Conservation (phyloP, 2,329 filamentous ascomycete genomes). For the Neoascochyta sp. region DNA sequence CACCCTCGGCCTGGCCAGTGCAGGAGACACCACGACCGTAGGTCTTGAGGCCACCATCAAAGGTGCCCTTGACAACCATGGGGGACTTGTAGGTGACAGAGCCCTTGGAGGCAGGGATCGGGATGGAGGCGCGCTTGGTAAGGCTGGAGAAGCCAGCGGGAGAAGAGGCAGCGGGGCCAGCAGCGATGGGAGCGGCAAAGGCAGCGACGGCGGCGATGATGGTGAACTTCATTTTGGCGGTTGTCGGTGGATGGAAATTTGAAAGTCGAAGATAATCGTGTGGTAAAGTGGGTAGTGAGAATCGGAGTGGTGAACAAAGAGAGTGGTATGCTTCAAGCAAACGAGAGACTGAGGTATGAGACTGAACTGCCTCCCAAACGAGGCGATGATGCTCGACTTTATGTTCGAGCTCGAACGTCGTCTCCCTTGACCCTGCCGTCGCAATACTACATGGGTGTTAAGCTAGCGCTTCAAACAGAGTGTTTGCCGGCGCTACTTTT, state of each 20-base stretch:
- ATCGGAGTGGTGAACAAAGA: conserved; percentile 15
- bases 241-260: conserved; percentile 10
- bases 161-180: conserved; percentile 22
- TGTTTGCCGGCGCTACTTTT: conserved; percentile 7
- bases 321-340: conserved; percentile 25
- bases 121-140: conserved; percentile 29
- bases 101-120: conserved; percentile 32
- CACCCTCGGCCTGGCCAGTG: conserved; percentile 45
- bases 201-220: conserved; percentile 24
- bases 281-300: conserved; percentile 19
- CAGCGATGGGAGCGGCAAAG: conserved; percentile 26
- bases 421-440: conserved; percentile 1
- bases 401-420: conserved; percentile 1
- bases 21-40: conserved; percentile 38
- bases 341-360: conserved; percentile 15
- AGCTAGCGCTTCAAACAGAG: conserved; percentile 6
- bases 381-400: conserved; percentile 4
- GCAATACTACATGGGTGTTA: conserved; percentile 2
- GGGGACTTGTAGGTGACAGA: conserved; percentile 25
- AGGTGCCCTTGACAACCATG: conserved; percentile 23
- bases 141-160: conserved; percentile 25
- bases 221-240: conserved; percentile 35
- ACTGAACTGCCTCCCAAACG: conserved; percentile 6
- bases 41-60: conserved; percentile 35
- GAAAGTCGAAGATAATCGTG: conserved; percentile 12